Evolutionary conservation across 371 early-diverging fungal genomes (phyloP).

Genomic region (Gilbertella persicaria): DNA sequence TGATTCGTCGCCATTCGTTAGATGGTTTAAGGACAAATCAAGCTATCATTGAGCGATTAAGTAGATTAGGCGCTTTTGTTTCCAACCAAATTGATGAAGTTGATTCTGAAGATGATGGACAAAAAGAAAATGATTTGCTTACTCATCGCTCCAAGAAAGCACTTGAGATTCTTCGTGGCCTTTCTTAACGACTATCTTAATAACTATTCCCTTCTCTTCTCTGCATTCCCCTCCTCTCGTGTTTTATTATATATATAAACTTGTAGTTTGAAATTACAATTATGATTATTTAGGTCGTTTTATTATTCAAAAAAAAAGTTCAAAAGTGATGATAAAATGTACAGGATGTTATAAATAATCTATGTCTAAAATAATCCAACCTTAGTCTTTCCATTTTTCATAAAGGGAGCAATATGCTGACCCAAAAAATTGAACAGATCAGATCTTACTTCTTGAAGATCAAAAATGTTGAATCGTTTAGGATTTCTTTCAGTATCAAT

Average conservation of each 20-base stretch:
- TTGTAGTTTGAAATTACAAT: too few species aligned
- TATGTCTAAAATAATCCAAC: conserved; percentile 40
- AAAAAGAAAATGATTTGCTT: conserved; percentile 9
- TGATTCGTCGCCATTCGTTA: conserved; percentile 37
- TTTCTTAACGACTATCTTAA: conserved; percentile 11
- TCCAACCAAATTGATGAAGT: conserved; percentile 23
- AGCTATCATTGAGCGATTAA: conserved; percentile 31
- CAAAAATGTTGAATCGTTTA: conserved; percentile 78
- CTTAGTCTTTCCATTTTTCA: conserved; percentile 38
- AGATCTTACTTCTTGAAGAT: conserved; percentile 70
- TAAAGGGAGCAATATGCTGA: conserved; percentile 30
- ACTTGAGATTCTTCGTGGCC: conserved; percentile 37
- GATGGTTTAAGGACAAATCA: conserved; percentile 36
- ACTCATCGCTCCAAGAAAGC: conserved; percentile 27
- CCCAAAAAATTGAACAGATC: conserved; percentile 64
- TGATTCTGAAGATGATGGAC: conserved; percentile 19
- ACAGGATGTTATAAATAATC: too few species aligned
- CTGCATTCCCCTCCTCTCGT: background rate
- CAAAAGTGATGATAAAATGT: too few species aligned
- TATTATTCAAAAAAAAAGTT: too few species aligned
- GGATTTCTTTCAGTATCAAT: conserved; percentile 75
- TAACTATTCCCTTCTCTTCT: background rate
- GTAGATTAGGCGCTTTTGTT: conserved; percentile 30
- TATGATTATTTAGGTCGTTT: too few species aligned
- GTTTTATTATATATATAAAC: background rate